Evolutionary conservation across 2,329 filamentous ascomycete genomes (phyloP), one percentile per base, ranked within the genome.

Genomic region (Fusarium nisikadoi): DNA sequence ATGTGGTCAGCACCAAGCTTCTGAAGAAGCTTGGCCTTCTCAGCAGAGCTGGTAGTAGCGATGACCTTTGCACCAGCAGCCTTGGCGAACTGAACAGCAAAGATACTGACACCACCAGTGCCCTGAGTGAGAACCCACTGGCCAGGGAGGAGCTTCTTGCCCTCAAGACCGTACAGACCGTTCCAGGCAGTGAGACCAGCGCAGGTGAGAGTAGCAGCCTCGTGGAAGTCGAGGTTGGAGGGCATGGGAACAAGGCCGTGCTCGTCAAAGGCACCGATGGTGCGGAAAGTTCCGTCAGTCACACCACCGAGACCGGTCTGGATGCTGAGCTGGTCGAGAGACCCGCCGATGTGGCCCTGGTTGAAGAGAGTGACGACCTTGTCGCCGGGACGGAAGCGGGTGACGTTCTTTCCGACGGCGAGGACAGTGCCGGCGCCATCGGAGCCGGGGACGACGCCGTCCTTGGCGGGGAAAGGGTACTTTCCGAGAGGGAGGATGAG

Each of bases 71-170:
- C 85, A 47, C 86, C 85, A 8, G 83, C 84, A 3, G 84, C 84
- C 75, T 85, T 86, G 59, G 85, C 86, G 70, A 87, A 86, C 80
- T 86, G 91, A n/a, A 92, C 79, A 7, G 86, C 91, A 65, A 92
- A 92, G 66, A 92, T 85, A 69, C 86, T 88, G 12, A 93, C 91
- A 64, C 91, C 91, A 25, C 91, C 91, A 0, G 90, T 93, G n/a
- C 91, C 91, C 80, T 93, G 90, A 3, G 90, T 90, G 38, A 93
- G 84, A 6, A 93, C 90, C 74, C 80, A 84, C 68, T 87, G 80
- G 8, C 89, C 90, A 1, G 88, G 86, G 75, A 84, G 83, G 64
- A 91, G 70, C 50, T 76, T 76, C 66, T 79, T 77, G 29, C 83
- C 81, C 72, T 80, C 80, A 35, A 90, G 75, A 5, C 90, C 90